Conservation (phyloP, 306 rosid genomes). For the Rubus idaeus region DNA sequence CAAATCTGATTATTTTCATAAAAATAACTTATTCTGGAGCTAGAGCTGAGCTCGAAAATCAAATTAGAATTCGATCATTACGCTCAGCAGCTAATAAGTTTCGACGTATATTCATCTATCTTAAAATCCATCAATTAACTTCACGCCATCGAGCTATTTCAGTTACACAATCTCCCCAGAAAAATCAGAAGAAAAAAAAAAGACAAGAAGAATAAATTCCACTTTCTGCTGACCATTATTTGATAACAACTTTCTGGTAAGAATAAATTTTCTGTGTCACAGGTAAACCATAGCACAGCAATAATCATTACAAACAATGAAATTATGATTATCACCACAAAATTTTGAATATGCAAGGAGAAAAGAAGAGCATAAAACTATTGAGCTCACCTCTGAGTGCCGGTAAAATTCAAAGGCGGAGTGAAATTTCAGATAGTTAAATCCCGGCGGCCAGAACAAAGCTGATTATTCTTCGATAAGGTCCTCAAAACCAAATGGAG, state of each 20-base stretch:
- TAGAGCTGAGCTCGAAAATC: not conserved
- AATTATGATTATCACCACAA: not conserved
- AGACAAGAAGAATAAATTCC: not conserved
- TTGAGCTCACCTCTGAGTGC: constrained; percentile 27
- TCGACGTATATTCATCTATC: not conserved
- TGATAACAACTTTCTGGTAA: too few species aligned
- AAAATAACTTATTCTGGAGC: too few species aligned
- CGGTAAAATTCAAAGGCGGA: constrained; percentile 5
- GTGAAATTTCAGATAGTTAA: not conserved
- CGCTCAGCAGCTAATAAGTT: not conserved
- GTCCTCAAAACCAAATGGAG: constrained; percentile 18
- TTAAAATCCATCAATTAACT: constrained; percentile 23
- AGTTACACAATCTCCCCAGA: constrained; percentile 17
- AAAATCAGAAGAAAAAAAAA: not conserved
- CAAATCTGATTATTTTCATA: not conserved
- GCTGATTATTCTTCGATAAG: constrained; percentile 20
- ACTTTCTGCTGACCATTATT: not conserved
- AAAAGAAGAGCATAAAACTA: not conserved
- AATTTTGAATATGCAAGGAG: not conserved
- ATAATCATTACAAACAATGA: not conserved
- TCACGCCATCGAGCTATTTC: constrained; percentile 18
- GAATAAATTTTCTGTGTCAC: too few species aligned
- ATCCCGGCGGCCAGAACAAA: constrained; percentile 43
- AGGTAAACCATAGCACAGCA: not conserved
- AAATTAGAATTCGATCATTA: not conserved